Base-by-base conservation (phyloP, 805 yeast species). In the Yarrowia sp. region DNA sequence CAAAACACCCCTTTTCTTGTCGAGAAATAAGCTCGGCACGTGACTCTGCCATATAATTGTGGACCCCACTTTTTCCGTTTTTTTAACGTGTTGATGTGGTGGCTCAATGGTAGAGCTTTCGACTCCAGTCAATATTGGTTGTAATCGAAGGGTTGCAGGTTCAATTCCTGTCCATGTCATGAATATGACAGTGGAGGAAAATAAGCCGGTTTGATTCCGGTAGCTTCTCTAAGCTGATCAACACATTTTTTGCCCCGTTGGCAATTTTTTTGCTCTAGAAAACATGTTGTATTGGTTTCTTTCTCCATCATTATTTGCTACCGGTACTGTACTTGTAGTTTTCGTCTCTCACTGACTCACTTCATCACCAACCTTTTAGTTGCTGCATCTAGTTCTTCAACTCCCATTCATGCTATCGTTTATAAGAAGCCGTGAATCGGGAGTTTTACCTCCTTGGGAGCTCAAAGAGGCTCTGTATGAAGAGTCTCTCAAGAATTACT, bases 121-220 rank as follows among this genome's bases (percentile, higher is more conserved):
- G 89, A 85, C 86, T 85, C 89, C 89, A 85, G 85, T 72, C 64
- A 43, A 42, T 40, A 39, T 17, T 79, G 80, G 75, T 74, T 80
- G 84, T 80, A 78, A 86, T 86, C 91, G 87, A 86, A 86, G 86
- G 91, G 91, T 85, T 87, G 91, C 90, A 87, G 90, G 91, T 87
- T 87, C 91, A 85, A 87, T 86, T 87, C 91, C 90, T 87, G 91
- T 86, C 89, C 88, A 61, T 58, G 64, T 58, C 64, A 58, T 30
- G 39, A 6, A 17, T n/a, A 42, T 58, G 64, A 33, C 64, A 58
- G 50, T 58, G 64, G 64, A 58, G 64, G 64, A 58, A 55, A 30
- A 40, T 58, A 33, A 42, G 64, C 50, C 50, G 64, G 64, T 58
- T 58, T 58, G 50, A 58, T 58, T 43, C 64, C 64, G 50, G 50